These are phyloP conservation scores for Pythium sukuiense DNA, from an alignment of 352 stramenopile species.

Conservation along the genomic window DNA sequence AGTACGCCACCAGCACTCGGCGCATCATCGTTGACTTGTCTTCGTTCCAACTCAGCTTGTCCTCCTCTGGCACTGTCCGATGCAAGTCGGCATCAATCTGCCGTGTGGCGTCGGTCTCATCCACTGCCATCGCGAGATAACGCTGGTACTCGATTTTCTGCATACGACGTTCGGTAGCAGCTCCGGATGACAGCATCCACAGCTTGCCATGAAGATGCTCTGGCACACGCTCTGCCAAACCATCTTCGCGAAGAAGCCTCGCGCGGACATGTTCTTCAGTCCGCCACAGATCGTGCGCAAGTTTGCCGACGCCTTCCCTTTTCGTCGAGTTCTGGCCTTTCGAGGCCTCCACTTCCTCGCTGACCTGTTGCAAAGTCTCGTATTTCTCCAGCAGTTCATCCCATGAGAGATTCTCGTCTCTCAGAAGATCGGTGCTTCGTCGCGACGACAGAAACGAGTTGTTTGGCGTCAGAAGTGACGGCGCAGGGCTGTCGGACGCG, in stretches of 20 bases:
- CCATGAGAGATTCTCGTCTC: slow-evolving; percentile 61
- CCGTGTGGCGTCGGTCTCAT: slow-evolving; percentile 67
- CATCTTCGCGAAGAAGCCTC: slow-evolving; percentile 62
- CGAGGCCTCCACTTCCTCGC: slow-evolving; percentile 34
- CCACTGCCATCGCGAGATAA: slow-evolving; percentile 47
- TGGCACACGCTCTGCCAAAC: slow-evolving; percentile 50
- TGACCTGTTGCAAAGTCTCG: slow-evolving; percentile 55
- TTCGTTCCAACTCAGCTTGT: slow-evolving; percentile 65
- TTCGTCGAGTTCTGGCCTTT: slow-evolving; percentile 29
- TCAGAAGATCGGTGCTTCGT: slow-evolving; percentile 31
- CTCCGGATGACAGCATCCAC: slow-evolving; percentile 79
- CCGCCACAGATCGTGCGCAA: slow-evolving; percentile 76
- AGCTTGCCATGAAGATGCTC: slow-evolving; percentile 74
- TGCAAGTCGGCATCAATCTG: slow-evolving; percentile 87
- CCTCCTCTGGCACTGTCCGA: slow-evolving; percentile 62
- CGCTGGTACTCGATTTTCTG: slow-evolving; percentile 56
- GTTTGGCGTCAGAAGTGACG: slow-evolving; percentile 15
- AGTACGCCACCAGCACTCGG: slow-evolving; percentile 82
- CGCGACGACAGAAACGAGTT: slow-evolving; percentile 41
- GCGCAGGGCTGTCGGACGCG: slow-evolving; percentile 10
- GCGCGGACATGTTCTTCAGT: slow-evolving; percentile 82
- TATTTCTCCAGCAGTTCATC: slow-evolving; percentile 64
- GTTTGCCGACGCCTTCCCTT: slow-evolving; percentile 54
- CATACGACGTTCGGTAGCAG: slow-evolving; percentile 61
- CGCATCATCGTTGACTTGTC: slow-evolving; percentile 75